Base-by-base conservation (phyloP, 2,329 filamentous ascomycete genomes). In the Exophiala sp. region DNA sequence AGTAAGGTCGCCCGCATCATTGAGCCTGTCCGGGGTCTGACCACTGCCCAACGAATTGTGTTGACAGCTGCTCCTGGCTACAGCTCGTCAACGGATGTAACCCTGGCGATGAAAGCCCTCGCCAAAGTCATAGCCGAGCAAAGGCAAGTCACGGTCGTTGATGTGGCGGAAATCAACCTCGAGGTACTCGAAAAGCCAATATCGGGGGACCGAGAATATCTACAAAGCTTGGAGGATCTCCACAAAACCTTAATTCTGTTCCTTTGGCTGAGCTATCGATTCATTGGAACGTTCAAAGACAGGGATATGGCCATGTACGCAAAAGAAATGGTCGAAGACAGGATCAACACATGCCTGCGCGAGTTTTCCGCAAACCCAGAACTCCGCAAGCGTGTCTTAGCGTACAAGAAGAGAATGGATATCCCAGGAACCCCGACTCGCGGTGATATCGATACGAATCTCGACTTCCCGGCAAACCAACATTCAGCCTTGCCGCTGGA, bases 191-290 rank as follows among this genome's bases (percentile, higher is more conserved):
- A 95, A 53, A 52, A 71, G 21, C 62, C 69, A 0, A 65, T 73
- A 1, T 70, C 68, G 0, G 65, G 65, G 1, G 65, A 67, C 11
- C 69, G 76, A 46, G 65, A 72, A 0, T 87, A 88, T 58, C 74
- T 98, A 9, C 71, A 73, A 47, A 69, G 74, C 7, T 73, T 97
- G 16, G 93, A 98, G 66, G 66, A 72, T 2, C 74, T 98, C 13
- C 93, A 98, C 70, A 86, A 87, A 61, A 75, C 81, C 22, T 72
- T 98, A 30, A 88, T 91, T 38, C 72, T 90, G 40, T 98, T 97
- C 64, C 76, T 95, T 1, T 98, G 93, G 93, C 75, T 98, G 13
- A 91, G 86, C 60, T 97, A 91, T 68, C 83, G 91, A 5, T 95
- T 91, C 66, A 76, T 81, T 2, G 86, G 87, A 42, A 76, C 94